Evolutionary conservation across 164 flowering plant species (phyloP).

Genomic region (Annona cherimola): DNA sequence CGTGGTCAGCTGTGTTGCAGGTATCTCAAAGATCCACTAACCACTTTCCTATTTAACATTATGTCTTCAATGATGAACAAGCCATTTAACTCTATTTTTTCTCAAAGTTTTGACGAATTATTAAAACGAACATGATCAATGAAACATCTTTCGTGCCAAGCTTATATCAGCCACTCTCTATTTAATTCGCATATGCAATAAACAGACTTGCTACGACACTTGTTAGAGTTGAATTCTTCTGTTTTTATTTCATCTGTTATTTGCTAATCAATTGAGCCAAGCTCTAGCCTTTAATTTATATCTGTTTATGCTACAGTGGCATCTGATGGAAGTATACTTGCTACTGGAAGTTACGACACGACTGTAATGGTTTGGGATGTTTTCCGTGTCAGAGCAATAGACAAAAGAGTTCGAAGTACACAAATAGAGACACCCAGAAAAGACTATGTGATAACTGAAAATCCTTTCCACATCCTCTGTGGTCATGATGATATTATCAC

Average conservation of each 20-base stretch:
- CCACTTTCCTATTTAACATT: too few species aligned
- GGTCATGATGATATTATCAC: constrained; percentile 97
- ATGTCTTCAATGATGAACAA: too few species aligned
- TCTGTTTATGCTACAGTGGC: constrained; percentile 52
- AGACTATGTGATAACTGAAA: constrained; percentile 60
- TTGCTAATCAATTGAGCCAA: neutral
- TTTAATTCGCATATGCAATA: neutral
- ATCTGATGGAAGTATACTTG: constrained; percentile 88
- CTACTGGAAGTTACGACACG: constrained; percentile 97
- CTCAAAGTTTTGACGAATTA: neutral
- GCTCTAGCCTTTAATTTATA: neutral
- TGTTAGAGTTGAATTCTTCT: neutral
- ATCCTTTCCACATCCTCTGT: constrained; percentile 91
- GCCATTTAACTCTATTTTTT: neutral
- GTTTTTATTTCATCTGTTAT: neutral
- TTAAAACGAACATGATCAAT: neutral
- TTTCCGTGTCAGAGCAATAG: constrained; percentile 37
- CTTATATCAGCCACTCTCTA: neutral
- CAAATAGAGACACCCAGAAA: constrained; percentile 65
- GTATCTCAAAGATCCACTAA: constrained; percentile 26
- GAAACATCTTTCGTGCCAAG: too few species aligned
- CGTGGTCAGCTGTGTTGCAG: constrained; percentile 93
- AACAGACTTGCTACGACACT: neutral
- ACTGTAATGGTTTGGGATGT: constrained; percentile 99
- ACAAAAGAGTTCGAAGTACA: constrained; percentile 51